Conservation (phyloP, 2,329 filamentous ascomycete species). For the Fusarium staphyleae region DNA sequence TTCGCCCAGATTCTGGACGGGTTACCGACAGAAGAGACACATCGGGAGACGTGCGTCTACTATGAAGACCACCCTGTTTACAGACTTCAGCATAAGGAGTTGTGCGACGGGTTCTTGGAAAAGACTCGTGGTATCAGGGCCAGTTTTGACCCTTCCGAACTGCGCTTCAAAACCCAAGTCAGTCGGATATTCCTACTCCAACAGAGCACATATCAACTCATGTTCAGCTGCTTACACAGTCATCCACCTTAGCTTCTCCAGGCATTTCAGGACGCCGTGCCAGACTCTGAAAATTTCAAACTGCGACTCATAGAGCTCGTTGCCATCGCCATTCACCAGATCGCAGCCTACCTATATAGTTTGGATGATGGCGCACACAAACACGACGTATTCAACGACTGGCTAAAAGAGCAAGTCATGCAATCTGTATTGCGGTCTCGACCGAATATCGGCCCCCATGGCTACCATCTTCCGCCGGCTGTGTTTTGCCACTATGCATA, state of each 20-base stretch:
- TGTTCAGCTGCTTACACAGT: not conserved
- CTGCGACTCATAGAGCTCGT: constrained; percentile 16
- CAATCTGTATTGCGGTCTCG: not conserved
- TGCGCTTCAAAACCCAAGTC: not conserved
- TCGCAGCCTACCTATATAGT: not conserved
- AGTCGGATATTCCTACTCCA: not conserved
- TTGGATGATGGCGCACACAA: not conserved
- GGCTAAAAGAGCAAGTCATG: not conserved
- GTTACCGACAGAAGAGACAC: not conserved
- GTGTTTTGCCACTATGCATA: constrained; percentile 7
- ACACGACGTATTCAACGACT: constrained; percentile 1
- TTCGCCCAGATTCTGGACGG: constrained; percentile 21
- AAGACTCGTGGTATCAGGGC: not conserved
- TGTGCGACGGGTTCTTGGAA: constrained; percentile 5
- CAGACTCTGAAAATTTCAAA: not conserved
- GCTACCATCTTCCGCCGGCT: not conserved
- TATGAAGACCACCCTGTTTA: not conserved
- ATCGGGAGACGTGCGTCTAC: not conserved
- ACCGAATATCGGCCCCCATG: not conserved
- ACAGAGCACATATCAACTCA: too few species aligned
- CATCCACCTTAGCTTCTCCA: not conserved
- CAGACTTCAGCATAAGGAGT: not conserved
- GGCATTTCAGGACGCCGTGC: not conserved
- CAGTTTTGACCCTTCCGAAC: fast-evolving
- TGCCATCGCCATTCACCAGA: constrained; percentile 7